These are phyloP conservation scores for Lentinus brumalis DNA, from an alignment of 768 basidiomycete species.

Conservation along the genomic window DNA sequence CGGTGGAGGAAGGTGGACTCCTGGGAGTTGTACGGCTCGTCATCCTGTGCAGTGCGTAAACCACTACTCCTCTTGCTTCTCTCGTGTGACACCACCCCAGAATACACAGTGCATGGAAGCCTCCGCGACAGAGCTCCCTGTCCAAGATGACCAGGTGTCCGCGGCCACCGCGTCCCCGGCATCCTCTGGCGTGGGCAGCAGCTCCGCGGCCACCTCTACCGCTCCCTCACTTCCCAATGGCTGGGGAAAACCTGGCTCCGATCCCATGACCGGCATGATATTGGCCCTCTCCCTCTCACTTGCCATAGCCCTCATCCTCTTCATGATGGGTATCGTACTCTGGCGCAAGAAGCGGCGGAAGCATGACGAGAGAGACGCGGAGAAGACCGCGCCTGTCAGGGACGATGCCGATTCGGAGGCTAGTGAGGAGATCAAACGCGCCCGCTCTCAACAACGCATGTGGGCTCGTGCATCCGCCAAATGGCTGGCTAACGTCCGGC, in stretches of 20 bases:
- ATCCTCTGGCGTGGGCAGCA: slow-evolving; percentile 43
- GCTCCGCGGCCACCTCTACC: slow-evolving; percentile 30
- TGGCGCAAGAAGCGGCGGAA: slow-evolving; percentile 52
- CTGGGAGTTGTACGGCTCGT: slow-evolving; percentile 74
- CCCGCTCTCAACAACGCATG: slow-evolving; percentile 53
- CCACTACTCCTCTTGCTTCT: background rate
- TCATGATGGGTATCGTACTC: slow-evolving; percentile 63
- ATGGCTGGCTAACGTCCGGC: slow-evolving; percentile 67
- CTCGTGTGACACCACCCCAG: slow-evolving; percentile 13
- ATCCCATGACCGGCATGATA: slow-evolving; percentile 30
- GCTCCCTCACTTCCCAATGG: slow-evolving; percentile 22
- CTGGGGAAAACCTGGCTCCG: slow-evolving; percentile 20
- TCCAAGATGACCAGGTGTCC: slow-evolving; percentile 44
- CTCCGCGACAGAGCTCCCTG: slow-evolving; percentile 44
- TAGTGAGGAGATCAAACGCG: slow-evolving; percentile 39
- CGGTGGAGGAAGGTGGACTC: slow-evolving; percentile 55
- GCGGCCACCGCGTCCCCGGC: slow-evolving; percentile 26
- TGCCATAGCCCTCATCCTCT: slow-evolving; percentile 57
- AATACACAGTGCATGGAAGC: slow-evolving; percentile 22
- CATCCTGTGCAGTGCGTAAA: slow-evolving; percentile 55
- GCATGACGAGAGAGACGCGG: slow-evolving; percentile 48
- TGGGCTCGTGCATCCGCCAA: slow-evolving; percentile 68
- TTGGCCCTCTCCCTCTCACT: slow-evolving; percentile 64
- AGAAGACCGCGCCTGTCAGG: slow-evolving; percentile 42
- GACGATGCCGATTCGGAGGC: slow-evolving; percentile 38